phyloP scores from a whole-genome alignment of 345 rosid species.

The Gossypium thurberi region DNA sequence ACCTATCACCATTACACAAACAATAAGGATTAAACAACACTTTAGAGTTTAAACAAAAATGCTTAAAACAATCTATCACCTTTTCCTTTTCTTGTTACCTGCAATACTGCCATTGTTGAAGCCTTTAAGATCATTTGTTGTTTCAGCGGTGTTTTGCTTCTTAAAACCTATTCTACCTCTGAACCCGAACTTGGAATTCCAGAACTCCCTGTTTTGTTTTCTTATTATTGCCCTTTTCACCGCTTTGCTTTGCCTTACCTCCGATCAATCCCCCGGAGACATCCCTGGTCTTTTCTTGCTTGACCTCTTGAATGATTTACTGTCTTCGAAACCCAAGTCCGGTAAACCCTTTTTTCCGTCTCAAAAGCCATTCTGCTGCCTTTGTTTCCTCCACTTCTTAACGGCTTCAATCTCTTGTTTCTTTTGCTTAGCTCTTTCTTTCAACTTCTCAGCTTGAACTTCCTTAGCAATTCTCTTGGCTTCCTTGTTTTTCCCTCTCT shows the following conservation, averaged over 20 bases:
- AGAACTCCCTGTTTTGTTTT: constrained; percentile 31
- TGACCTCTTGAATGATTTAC: constrained; percentile 51
- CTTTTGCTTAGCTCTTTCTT: constrained; percentile 66
- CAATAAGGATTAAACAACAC: not conserved
- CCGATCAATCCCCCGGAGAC: constrained; percentile 46
- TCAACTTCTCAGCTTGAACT: constrained; percentile 75
- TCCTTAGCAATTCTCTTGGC: constrained; percentile 71
- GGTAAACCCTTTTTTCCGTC: constrained; percentile 42
- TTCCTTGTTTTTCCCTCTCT: constrained; percentile 86
- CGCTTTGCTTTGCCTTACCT: constrained; percentile 25
- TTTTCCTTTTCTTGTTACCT: constrained; percentile 59
- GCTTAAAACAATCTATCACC: constrained; percentile 19
- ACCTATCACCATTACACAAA: not conserved
- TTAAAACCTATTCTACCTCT: constrained; percentile 57
- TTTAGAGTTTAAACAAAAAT: not conserved
- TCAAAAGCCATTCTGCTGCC: constrained; percentile 71
- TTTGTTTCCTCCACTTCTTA: constrained; percentile 83
- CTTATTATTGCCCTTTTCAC: constrained; percentile 29
- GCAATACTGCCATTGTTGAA: constrained; percentile 27
- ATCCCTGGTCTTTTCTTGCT: constrained; percentile 64
- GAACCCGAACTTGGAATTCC: constrained; percentile 55
- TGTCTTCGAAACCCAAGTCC: constrained; percentile 58
- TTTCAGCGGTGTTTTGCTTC: constrained; percentile 64
- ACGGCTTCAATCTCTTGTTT: constrained; percentile 68
- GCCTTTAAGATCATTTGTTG: constrained; percentile 33